These are phyloP conservation scores for Zoysia matrella DNA, from an alignment of 202 grass and related monocot genomes.

Conservation along the genomic window DNA sequence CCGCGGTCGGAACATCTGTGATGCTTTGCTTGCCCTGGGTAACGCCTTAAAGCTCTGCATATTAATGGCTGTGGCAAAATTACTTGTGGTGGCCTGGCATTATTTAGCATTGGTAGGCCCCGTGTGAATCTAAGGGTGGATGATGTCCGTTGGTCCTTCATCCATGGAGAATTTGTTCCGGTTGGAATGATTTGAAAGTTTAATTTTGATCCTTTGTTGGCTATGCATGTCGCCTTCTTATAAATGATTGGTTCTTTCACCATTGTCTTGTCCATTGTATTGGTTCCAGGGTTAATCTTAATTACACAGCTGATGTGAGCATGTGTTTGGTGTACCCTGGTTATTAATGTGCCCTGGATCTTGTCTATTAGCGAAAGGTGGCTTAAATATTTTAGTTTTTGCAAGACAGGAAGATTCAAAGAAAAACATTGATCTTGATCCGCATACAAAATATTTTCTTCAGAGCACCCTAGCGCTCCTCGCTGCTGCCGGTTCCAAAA, in stretches of 20 bases:
- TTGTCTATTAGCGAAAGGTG: conserved; percentile 15
- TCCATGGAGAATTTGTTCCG: conserved; percentile 64
- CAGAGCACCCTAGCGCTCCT: too few relatives aligned
- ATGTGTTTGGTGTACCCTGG: conserved; percentile 1
- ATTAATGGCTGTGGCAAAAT: conserved; percentile 65
- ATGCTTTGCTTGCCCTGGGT: conserved; percentile 65
- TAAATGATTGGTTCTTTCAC: conserved; percentile 15
- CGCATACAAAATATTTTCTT: too few relatives aligned
- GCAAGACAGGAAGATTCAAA: too few relatives aligned
- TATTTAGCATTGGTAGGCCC: conserved; percentile 71
- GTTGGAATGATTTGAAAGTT: conserved; percentile 37
- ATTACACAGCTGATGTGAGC: conserved; percentile 26
- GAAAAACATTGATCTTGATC: too few relatives aligned
- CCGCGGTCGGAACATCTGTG: conserved; percentile 71
- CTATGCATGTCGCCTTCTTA: conserved; percentile 26
- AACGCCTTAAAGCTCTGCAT: conserved; percentile 66
- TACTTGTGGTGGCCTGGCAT: conserved; percentile 55
- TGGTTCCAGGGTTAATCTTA: conserved; percentile 16
- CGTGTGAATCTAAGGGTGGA: conserved; percentile 63
- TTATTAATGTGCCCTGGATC: background rate
- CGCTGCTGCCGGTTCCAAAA: too few relatives aligned
- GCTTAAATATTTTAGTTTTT: background rate
- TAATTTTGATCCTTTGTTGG: conserved; percentile 18
- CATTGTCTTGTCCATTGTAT: conserved; percentile 31
- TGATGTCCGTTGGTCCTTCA: conserved; percentile 67